Evolutionary conservation across 768 basidiomycete genomes (phyloP).

Genomic region (Boletus coccyginus): DNA sequence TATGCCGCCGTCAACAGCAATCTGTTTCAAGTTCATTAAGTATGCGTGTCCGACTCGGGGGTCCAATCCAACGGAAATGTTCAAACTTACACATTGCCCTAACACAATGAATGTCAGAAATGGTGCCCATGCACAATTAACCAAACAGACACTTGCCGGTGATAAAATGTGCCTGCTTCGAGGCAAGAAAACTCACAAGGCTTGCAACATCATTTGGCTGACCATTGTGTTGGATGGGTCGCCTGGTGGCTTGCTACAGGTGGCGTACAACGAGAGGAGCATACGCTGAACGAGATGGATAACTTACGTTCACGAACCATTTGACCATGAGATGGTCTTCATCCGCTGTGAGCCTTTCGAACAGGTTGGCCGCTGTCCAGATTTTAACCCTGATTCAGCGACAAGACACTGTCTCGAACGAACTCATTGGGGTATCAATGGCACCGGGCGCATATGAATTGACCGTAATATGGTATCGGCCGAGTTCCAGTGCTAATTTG

Average conservation of each 20-base stretch:
- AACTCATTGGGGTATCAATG: slow-evolving; percentile 32
- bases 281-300: neutral
- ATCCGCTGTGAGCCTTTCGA: too few species aligned
- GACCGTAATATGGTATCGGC: slow-evolving; percentile 32
- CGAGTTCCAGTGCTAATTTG: slow-evolving; percentile 24
- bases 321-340: neutral
- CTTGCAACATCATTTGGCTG: slow-evolving; percentile 32
- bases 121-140: too few species aligned
- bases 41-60: too few species aligned
- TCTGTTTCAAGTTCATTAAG: neutral
- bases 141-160: slow-evolving; percentile 21
- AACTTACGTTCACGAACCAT: neutral
- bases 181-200: slow-evolving; percentile 33
- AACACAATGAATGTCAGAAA: neutral
- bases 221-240: slow-evolving; percentile 18
- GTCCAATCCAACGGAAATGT: neutral
- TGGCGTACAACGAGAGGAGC: too few species aligned
- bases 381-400: neutral
- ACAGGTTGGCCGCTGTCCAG: neutral
- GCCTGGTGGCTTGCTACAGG: too few species aligned
- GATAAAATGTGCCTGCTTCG: slow-evolving; percentile 33
- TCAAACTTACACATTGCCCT: neutral
- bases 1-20: neutral
- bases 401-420: neutral
- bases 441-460: slow-evolving; percentile 39